Evolutionary conservation across 2,329 filamentous ascomycete genomes (phyloP), one percentile per base, ranked within the genome.

Genomic region (Berkeleyomyces rouxiae): DNA sequence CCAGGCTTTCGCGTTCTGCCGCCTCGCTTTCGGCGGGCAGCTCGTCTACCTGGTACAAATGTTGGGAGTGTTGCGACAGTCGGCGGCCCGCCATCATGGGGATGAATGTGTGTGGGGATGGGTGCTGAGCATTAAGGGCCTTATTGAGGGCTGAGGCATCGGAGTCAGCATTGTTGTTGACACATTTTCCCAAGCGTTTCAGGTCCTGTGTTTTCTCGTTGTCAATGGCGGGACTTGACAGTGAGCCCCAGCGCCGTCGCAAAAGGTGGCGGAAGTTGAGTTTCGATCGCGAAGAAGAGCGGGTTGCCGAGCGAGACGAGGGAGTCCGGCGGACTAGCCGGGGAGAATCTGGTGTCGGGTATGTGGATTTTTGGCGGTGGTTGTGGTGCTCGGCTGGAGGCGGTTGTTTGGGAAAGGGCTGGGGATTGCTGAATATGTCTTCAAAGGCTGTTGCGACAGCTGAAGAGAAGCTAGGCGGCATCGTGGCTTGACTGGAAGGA

Each of bases 21-120:
- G 11, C n/a, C n/a, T 46, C 44, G 23, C 36, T 47, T 31, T 61
- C 59, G n/a, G 59, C 37, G 10, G 59, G 49, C 47, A 53, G 49
- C 23, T 63, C 62, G n/a, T 63, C 62, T 7, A 63, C 62, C 23
- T 59, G 58, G 43, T 63, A 63, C 42, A 63, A 16, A 47, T 63
- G 49, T 36, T 61, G 58, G 4, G 62, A 61, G 42, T 63, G 49
- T 36, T 61, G 58, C 6, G 62, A 61, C 49, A 60, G 55, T 31
- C 62, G 62, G 4, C 47, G 58, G 33, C 58, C 53, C 4, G 58
- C 13, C 33, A 63, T 49, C 36, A 42, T 36, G 11, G 7, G 23
- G 40, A 10, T 42, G 57, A 43, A 37, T 4, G 13, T 59, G n/a
- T 59, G 16, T 33, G 44, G 36, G 5, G 23, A n/a, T 11, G 10